phyloP scores from a whole-genome alignment of 352 stramenopile genomes.

The Pythium dissotocum region DNA sequence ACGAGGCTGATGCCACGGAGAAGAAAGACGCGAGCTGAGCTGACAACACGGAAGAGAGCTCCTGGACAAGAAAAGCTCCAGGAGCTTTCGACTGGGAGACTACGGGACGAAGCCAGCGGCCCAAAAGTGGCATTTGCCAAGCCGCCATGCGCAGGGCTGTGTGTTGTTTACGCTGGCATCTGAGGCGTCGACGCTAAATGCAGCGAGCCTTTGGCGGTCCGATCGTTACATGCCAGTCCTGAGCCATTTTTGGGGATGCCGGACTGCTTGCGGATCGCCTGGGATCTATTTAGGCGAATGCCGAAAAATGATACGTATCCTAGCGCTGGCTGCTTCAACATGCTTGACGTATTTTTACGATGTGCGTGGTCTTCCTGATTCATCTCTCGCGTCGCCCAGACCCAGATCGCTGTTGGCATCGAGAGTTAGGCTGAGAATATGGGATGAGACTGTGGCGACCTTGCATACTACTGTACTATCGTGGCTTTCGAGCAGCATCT shows the following conservation, averaged over 20 bases:
- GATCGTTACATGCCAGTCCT: background rate
- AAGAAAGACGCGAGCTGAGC: background rate
- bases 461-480: background rate
- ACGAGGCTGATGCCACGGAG: background rate
- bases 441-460: background rate
- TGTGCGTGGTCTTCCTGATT: background rate
- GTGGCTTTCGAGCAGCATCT: background rate
- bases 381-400: background rate
- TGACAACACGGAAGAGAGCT: background rate
- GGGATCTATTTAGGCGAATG: background rate
- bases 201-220: background rate
- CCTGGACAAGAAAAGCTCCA: background rate
- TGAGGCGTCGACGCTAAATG: background rate
- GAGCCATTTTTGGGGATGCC: background rate
- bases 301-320: background rate
- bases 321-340: background rate
- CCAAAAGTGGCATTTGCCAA: background rate
- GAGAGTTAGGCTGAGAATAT: background rate
- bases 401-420: background rate
- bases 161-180: slow-evolving; percentile 1
- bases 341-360: background rate
- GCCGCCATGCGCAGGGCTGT: background rate
- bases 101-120: background rate
- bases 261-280: background rate
- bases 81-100: background rate